Evolutionary conservation across 2,329 filamentous ascomycete species (phyloP), one percentile per base, ranked within the genome.

Genomic region (Helicocarpus griseus): DNA sequence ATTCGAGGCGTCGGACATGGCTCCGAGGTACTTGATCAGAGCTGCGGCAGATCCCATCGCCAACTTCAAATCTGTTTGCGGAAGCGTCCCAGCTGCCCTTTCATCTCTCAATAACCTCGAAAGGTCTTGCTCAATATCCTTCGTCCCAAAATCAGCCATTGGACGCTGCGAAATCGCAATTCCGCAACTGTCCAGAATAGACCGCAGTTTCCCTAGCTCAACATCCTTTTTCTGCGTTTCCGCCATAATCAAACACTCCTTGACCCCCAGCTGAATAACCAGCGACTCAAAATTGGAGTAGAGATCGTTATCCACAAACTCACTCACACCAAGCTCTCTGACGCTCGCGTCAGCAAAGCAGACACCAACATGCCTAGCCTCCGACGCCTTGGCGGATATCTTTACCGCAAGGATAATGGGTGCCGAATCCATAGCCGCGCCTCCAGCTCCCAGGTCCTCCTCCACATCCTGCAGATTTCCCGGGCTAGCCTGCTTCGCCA

Each of bases 331-430:
- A 2, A 98, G 78, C 73, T 98, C 93, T 48, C 93, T 80, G 24
- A 97, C 91, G 58, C 89, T 96, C 1, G 94, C 93, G 74, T 98
- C 93, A 6, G 93, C 94, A 65, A 98, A 98, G 70, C 93, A 97
- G 4, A 98, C 91, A 7, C 93, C 93, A 0, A 98, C 86, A 57
- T 80, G 87, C 43, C 93, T 80, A 5, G 86, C 87, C 66, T 97
- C 91, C 0, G 80, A 80, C 1, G 89, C 87, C 65, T 87, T 94
- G n/a, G 89, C 82, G 0, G 87, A 86, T 22, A 97, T 84, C 69
- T 96, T 97, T 64, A 98, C 89, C 0, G 93, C 88, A 36, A 98
- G 77, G 44, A 98, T 96, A 67, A 97, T 94, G 14, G 93, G 94
- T 0, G 93, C 88, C 2, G 87, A 83, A 59, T 96, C 90, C 50